These are phyloP conservation scores for Yarrowia phangngaensis DNA, from an alignment of 805 yeast genomes.

Conservation along the genomic window DNA sequence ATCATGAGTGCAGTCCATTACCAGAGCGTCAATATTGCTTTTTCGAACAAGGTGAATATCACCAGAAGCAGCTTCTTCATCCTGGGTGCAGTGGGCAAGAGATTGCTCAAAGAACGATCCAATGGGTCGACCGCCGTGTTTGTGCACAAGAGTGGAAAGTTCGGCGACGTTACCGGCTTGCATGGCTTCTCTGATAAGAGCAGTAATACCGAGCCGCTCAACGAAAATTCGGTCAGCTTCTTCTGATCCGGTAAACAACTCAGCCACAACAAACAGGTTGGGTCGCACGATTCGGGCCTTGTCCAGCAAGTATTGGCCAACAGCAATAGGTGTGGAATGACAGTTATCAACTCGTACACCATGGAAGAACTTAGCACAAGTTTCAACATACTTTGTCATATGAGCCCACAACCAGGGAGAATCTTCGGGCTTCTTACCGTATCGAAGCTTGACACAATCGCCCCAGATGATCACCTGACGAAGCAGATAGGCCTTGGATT, in stretches of 20 bases:
- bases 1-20: constrained; percentile 98
- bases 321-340: constrained; percentile 94
- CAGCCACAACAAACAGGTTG: constrained; percentile 88
- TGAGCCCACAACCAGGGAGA: constrained; percentile 87
- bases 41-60: constrained; percentile 47
- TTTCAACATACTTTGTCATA: constrained; percentile 71
- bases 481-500: constrained; percentile 75
- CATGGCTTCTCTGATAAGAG: constrained; percentile 94
- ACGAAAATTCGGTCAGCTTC: constrained; percentile 85
- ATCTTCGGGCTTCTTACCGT: constrained; percentile 72
- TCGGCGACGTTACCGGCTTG: constrained; percentile 90
- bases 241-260: constrained; percentile 88
- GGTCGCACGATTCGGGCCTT: constrained; percentile 83
- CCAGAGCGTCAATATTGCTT: constrained; percentile 84
- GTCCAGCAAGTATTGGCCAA: constrained; percentile 83
- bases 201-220: constrained; percentile 82
- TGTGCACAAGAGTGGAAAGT: constrained; percentile 77
- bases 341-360: constrained; percentile 94
- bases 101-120: constrained; percentile 85
- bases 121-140: constrained; percentile 92
- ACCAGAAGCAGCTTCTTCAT: constrained; percentile 26
- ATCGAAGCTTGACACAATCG: constrained; percentile 89
- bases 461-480: constrained; percentile 97
- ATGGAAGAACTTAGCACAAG: constrained; percentile 68
- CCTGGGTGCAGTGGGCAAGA: constrained; percentile 37